A percentile compares a stretch with the other conserved stretches of the same genome.
These are phyloP conservation scores for Strigomonas galati DNA, from an alignment of 208 protist genomes.

Conservation along the genomic window DNA sequence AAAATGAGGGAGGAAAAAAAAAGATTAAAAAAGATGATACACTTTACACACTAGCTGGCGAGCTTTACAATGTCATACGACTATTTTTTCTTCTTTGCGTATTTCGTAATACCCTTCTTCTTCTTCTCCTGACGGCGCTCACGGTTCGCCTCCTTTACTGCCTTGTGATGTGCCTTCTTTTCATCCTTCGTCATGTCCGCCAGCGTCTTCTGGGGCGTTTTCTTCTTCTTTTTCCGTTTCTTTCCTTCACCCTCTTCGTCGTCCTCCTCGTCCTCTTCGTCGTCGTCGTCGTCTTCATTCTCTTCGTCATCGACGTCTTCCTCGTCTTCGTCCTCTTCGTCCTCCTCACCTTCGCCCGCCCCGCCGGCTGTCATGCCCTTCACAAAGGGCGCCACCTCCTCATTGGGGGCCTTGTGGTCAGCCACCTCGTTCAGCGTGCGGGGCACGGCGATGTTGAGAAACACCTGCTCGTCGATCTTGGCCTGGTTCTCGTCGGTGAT, in stretches of 20 bases:
- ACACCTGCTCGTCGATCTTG: conserved; percentile 86
- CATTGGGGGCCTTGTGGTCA: conserved; percentile 50
- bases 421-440: conserved; percentile 71
- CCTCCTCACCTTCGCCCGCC: conserved; percentile 10
- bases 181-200: conserved; percentile 85
- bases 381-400: conserved; percentile 62
- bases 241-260: conserved; percentile 14
- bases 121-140: conserved; percentile 76
- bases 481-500: conserved; percentile 42
- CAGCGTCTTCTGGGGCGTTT: conserved; percentile 29
- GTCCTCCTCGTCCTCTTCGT: conserved; percentile 21
- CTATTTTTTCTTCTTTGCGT: conserved; percentile 43
- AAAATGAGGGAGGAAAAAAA: conserved; percentile 9
- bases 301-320: conserved; percentile 13
- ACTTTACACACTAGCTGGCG: no score
- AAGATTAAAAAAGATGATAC: conserved; percentile 8
- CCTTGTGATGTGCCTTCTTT: conserved; percentile 68
- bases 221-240: conserved; percentile 6
- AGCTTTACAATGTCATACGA: conserved; percentile 2
- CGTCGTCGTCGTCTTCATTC: conserved; percentile 15
- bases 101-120: conserved; percentile 37
- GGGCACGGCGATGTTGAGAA: conserved; percentile 74
- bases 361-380: conserved; percentile 53
- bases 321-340: conserved; percentile 14
- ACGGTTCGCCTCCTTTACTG: conserved; percentile 78